A percentile compares a stretch with the other conserved stretches of the same genome.
Conservation (phyloP, 2,329 filamentous ascomycete genomes). For the Penicillium sp. region DNA sequence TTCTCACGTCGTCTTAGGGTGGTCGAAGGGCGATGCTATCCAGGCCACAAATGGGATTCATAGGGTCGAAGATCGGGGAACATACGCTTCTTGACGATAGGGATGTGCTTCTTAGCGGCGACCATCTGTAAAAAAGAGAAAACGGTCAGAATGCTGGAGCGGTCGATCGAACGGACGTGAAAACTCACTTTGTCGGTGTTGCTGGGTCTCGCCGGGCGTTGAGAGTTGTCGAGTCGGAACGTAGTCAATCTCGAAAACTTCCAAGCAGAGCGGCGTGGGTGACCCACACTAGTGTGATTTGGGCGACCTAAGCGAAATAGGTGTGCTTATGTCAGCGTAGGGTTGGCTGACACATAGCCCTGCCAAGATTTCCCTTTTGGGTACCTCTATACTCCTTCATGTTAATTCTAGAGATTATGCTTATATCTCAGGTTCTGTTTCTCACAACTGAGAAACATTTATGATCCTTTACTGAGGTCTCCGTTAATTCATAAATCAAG, state of each 20-base stretch:
- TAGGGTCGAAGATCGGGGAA: conserved; percentile 39
- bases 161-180: conserved; percentile 7
- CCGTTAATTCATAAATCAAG: too few species aligned
- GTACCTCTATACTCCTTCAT: not conserved
- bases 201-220: conserved; percentile 44
- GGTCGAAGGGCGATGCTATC: conserved; percentile 24
- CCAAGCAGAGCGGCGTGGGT: conserved; percentile 35
- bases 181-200: conserved; percentile 47
- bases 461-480: not conserved
- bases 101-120: conserved; percentile 98
- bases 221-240: conserved; percentile 43
- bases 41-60: conserved; percentile 13
- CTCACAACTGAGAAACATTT: not conserved
- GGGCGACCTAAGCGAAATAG: conserved; percentile 28
- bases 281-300: conserved; percentile 35
- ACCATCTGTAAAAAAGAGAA: conserved; percentile 65
- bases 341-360: conserved; percentile 18
- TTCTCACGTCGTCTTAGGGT: not conserved
- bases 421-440: not conserved
- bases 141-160: conserved; percentile 17
- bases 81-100: conserved; percentile 99
- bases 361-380: conserved; percentile 20
- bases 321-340: conserved; percentile 25
- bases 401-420: not conserved
- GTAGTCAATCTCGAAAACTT: conserved; percentile 42